phyloP scores from a whole-genome alignment of 441 rosid species.

The Capsella rubella region DNA sequence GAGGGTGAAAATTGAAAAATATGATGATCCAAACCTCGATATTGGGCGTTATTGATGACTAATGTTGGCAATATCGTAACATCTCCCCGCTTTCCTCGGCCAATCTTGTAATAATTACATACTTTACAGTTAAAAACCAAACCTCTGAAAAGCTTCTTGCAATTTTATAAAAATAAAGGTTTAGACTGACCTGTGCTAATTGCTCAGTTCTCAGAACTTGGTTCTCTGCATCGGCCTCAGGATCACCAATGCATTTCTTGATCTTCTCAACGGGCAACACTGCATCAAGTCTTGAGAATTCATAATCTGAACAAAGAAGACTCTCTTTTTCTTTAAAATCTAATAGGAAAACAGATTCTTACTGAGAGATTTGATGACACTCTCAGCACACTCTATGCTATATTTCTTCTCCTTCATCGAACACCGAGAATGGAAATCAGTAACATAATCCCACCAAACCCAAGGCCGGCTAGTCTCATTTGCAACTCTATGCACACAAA shows the following conservation, averaged over 20 bases:
- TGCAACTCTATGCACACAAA: slow-evolving; percentile 91
- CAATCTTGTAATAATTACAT: slow-evolving; percentile 54
- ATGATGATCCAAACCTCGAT: slow-evolving; percentile 56
- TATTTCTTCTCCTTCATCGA: slow-evolving; percentile 92
- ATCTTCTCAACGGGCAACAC: slow-evolving; percentile 78
- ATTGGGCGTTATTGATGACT: slow-evolving; percentile 77
- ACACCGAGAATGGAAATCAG: slow-evolving; percentile 88
- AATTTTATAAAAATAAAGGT: neutral
- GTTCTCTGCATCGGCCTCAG: slow-evolving; percentile 83
- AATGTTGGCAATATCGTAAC: slow-evolving; percentile 88
- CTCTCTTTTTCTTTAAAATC: neutral
- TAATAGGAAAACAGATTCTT: slow-evolving; percentile 12
- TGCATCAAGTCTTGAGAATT: slow-evolving; percentile 41
- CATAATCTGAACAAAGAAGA: neutral
- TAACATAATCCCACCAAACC: slow-evolving; percentile 98
- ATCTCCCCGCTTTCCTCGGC: slow-evolving; percentile 84
- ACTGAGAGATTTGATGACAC: slow-evolving; percentile 82
- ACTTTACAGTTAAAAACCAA: slow-evolving; percentile 14
- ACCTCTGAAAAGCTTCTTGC: neutral
- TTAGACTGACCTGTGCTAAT: slow-evolving; percentile 63
- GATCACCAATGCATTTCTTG: slow-evolving; percentile 85
- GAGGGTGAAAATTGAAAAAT: neutral
- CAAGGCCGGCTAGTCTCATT: slow-evolving; percentile 71
- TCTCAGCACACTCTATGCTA: slow-evolving; percentile 83
- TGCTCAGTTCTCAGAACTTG: slow-evolving; percentile 77